phyloP scores from a whole-genome alignment of 345 rosid genomes.

The Psidium guajava region DNA sequence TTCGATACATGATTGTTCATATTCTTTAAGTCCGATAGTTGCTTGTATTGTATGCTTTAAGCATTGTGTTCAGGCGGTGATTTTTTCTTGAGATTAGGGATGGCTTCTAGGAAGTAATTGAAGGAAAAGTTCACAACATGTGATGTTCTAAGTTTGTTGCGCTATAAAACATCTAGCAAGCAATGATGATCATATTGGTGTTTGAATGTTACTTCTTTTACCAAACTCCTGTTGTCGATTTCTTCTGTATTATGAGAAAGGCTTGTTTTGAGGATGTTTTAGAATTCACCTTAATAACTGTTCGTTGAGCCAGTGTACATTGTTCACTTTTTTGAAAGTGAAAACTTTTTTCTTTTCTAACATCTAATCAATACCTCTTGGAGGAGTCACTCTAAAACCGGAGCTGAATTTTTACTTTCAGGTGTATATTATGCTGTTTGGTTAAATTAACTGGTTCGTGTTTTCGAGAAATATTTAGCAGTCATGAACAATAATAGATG shows the following conservation, averaged over 20 bases:
- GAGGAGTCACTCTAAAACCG: not conserved
- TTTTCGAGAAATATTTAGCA: not conserved
- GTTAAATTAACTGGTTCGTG: not conserved
- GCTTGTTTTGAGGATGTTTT: not conserved
- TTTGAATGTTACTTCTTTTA: not conserved
- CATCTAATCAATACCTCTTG: not conserved
- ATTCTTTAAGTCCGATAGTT: not conserved
- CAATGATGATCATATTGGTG: not conserved
- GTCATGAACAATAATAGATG: not conserved
- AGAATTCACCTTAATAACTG: not conserved
- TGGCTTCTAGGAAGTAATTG: not conserved
- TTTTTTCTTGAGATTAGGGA: not conserved
- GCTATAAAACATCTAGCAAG: not conserved
- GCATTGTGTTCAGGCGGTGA: not conserved
- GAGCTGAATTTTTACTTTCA: not conserved
- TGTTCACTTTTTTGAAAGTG: not conserved
- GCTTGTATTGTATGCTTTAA: not conserved
- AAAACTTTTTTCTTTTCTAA: not conserved
- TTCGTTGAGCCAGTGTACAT: not conserved
- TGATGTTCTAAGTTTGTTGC: not conserved
- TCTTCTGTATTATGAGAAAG: not conserved
- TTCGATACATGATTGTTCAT: not conserved
- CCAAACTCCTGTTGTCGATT: not conserved
- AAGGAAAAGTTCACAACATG: not conserved
- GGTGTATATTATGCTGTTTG: not conserved